Percentiles rank a stretch among this genome's conserved stretches.
These are phyloP conservation scores for Hamigera avellanea DNA, from an alignment of 495 filamentous ascomycete species.

Conservation along the genomic window DNA sequence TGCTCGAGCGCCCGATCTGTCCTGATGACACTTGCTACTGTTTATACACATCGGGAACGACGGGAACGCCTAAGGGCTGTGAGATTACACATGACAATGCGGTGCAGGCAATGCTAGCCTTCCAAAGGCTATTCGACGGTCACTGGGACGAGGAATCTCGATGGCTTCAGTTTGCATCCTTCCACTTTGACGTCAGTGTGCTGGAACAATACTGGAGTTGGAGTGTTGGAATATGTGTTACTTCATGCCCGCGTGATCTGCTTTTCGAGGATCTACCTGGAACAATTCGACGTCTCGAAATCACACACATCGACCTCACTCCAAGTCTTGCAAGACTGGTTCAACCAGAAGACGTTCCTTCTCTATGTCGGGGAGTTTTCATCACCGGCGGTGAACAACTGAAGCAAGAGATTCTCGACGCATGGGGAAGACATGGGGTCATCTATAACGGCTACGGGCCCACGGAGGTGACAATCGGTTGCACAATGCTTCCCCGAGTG, in stretches of 20 bases:
- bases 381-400: slow-evolving; percentile 18
- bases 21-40: slow-evolving; percentile 52
- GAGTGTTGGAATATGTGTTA: slow-evolving; percentile 71
- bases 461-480: slow-evolving; percentile 20
- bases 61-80: slow-evolving; percentile 68
- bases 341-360: slow-evolving; percentile 12
- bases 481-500: slow-evolving; percentile 13
- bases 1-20: slow-evolving; percentile 11
- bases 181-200: slow-evolving; percentile 82
- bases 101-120: slow-evolving; percentile 66
- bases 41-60: slow-evolving; percentile 74
- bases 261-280: slow-evolving; percentile 65
- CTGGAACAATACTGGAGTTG: slow-evolving; percentile 86
- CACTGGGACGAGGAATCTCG: slow-evolving; percentile 44
- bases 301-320: slow-evolving; percentile 44
- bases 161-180: slow-evolving; percentile 81
- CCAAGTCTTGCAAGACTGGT: slow-evolving; percentile 24
- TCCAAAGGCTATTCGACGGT: slow-evolving; percentile 52
- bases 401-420: slow-evolving; percentile 16
- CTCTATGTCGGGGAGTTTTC: slow-evolving; percentile 13
- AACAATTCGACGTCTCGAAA: slow-evolving; percentile 49
- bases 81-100: slow-evolving; percentile 65
- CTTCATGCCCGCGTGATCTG: slow-evolving; percentile 64
- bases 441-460: slow-evolving; percentile 22
- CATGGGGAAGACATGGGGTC: slow-evolving; percentile 14